A percentile compares a stretch with the other conserved stretches of the same genome.
These are phyloP conservation scores for Phoenix roebelenii DNA, from an alignment of 176 grass and related monocot species.

Conservation along the genomic window DNA sequence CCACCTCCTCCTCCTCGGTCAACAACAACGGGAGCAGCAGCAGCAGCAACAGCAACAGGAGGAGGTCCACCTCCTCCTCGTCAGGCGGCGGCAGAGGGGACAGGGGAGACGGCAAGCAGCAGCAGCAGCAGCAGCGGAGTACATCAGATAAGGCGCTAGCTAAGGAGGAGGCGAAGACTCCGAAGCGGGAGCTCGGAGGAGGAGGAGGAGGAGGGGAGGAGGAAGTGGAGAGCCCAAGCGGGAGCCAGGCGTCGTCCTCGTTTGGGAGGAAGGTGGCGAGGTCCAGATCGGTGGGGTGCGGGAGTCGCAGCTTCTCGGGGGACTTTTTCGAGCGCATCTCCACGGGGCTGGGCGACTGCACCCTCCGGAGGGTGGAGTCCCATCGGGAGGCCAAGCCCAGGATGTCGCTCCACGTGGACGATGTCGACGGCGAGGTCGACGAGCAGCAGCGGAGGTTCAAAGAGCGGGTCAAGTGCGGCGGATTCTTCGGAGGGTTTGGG, in stretches of 20 bases:
- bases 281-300: slow-evolving; percentile 86
- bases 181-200: slow-evolving; percentile 1
- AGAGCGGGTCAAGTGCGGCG: slow-evolving; percentile 55
- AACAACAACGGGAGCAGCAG: slow-evolving; percentile 14
- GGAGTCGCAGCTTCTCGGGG: slow-evolving; percentile 80
- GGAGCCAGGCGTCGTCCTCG: slow-evolving; percentile 62
- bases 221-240: slow-evolving; percentile 7
- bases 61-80: slow-evolving; percentile 35
- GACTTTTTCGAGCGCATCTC: slow-evolving; percentile 95
- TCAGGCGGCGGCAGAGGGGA: background rate
- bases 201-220: no score
- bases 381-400: slow-evolving; percentile 73
- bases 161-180: slow-evolving; percentile 53
- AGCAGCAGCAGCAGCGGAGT: background rate
- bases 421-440: slow-evolving; percentile 22
- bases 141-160: background rate
- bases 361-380: slow-evolving; percentile 78
- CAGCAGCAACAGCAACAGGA: slow-evolving; percentile 11
- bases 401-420: slow-evolving; percentile 17
- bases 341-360: slow-evolving; percentile 89
- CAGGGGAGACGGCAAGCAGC: background rate
- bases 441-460: slow-evolving; percentile 28
- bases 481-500: slow-evolving; percentile 66
- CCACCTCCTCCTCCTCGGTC: slow-evolving; percentile 7
- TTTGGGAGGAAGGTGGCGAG: slow-evolving; percentile 83